Conservation (phyloP, 169 alveolate genomes). For the Plasmodium knowlesi region DNA sequence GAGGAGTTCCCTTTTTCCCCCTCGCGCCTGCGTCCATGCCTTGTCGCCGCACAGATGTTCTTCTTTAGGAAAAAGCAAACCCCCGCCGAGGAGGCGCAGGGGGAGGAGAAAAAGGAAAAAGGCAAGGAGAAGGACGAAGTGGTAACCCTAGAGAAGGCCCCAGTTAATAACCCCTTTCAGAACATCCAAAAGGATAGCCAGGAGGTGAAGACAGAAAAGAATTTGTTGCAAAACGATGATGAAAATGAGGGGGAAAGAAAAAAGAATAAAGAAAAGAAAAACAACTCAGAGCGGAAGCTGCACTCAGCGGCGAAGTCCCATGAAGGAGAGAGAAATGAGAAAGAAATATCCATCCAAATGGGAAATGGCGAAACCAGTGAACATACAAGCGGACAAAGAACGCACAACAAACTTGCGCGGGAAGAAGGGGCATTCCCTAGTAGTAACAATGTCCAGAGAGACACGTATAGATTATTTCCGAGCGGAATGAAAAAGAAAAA, state of each 20-base stretch:
- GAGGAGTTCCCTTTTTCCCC: not conserved
- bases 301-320: too few species aligned
- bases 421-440: not conserved
- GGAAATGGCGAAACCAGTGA: not conserved
- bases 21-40: too few species aligned
- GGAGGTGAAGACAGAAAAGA: slow-evolving; percentile 25
- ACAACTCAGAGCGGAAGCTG: not conserved
- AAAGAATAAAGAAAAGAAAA: slow-evolving; percentile 2
- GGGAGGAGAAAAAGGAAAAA: not conserved
- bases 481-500: not conserved
- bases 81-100: not conserved
- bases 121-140: not conserved
- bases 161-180: slow-evolving; percentile 44
- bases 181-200: slow-evolving; percentile 28
- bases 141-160: not conserved
- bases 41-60: not conserved
- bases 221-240: not conserved
- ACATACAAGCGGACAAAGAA: not conserved
- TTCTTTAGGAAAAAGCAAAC: slow-evolving; percentile 14
- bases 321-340: not conserved
- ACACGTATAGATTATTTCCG: not conserved
- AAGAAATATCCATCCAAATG: not conserved
- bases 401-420: not conserved
- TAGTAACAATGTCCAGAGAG: not conserved
- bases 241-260: not conserved